Conservation (phyloP, 495 filamentous ascomycete species). For the Corynascus novoguineensis region DNA sequence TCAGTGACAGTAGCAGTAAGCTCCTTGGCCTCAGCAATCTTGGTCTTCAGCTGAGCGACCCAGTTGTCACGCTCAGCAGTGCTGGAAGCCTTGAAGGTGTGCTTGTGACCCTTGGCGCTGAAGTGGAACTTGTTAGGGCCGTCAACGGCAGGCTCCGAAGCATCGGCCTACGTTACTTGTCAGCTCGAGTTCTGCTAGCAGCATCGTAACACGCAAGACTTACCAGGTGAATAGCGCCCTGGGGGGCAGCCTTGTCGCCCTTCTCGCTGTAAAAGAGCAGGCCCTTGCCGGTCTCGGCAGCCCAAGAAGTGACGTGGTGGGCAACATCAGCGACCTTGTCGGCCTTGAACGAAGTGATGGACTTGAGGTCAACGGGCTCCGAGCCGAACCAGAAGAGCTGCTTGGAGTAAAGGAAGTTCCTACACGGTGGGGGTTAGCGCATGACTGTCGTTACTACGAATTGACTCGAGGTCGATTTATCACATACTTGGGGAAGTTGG, state of each 20-base stretch:
- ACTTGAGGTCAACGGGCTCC: constrained; percentile 69
- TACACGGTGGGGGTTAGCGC: constrained; percentile 23
- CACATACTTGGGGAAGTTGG: constrained; percentile 80
- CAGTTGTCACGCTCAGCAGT: constrained; percentile 82
- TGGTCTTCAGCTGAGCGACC: constrained; percentile 70
- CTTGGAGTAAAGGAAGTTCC: constrained; percentile 47
- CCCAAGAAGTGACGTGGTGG: constrained; percentile 79
- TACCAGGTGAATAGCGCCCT: constrained; percentile 81
- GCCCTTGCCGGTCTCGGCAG: constrained; percentile 89
- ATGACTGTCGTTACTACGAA: not conserved
- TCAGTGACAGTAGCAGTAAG: constrained; percentile 60
- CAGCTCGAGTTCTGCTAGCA: constrained; percentile 12
- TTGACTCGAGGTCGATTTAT: too few relatives aligned
- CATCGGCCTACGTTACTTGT: constrained; percentile 59
- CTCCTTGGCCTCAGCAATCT: constrained; percentile 72
- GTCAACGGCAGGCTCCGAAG: constrained; percentile 69
- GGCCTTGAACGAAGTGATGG: constrained; percentile 67
- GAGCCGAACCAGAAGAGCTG: constrained; percentile 85
- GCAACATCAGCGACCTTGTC: constrained; percentile 76
- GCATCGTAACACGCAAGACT: constrained; percentile 21
- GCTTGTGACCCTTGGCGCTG: constrained; percentile 79
- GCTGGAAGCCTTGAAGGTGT: constrained; percentile 74
- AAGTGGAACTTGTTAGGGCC: constrained; percentile 76
- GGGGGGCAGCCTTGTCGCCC: constrained; percentile 74
- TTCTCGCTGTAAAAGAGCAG: constrained; percentile 84